Evolutionary conservation across 2,329 filamentous ascomycete species (phyloP).

Genomic region (Fusarium odoratissimum): DNA sequence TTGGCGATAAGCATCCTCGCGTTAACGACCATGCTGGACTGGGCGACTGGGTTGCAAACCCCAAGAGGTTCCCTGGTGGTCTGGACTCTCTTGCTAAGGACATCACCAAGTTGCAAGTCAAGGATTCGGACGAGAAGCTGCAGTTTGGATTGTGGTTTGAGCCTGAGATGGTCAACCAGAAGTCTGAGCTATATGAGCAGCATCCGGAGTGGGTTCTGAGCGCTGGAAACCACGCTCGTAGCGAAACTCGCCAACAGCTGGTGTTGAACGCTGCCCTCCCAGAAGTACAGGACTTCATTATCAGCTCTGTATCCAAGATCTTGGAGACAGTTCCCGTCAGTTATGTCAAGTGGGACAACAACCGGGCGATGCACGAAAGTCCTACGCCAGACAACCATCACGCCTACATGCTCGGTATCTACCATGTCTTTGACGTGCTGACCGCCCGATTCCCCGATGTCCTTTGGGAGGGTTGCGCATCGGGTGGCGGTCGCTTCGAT

Average conservation of each 20-base stretch:
- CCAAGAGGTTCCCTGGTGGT: constrained; percentile 68
- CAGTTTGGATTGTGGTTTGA: constrained; percentile 76
- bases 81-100: constrained; percentile 62
- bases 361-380: constrained; percentile 71
- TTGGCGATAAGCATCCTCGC: constrained; percentile 69
- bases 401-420: constrained; percentile 72
- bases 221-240: constrained; percentile 66
- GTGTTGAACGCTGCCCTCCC: constrained; percentile 70
- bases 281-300: constrained; percentile 73
- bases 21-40: constrained; percentile 67
- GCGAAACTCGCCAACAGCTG: constrained; percentile 67
- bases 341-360: constrained; percentile 78
- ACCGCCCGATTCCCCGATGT: constrained; percentile 70
- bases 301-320: constrained; percentile 64
- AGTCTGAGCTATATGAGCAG: constrained; percentile 68
- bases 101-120: constrained; percentile 61
- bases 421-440: constrained; percentile 69
- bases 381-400: constrained; percentile 65
- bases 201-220: constrained; percentile 74
- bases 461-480: constrained; percentile 74
- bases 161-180: constrained; percentile 74
- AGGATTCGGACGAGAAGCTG: constrained; percentile 59
- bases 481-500: constrained; percentile 73
- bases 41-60: constrained; percentile 72
- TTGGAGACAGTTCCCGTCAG: constrained; percentile 64